These are phyloP conservation scores for Acanthamoeba castellanii DNA, from an alignment of 208 protist genomes.

Conservation along the genomic window DNA sequence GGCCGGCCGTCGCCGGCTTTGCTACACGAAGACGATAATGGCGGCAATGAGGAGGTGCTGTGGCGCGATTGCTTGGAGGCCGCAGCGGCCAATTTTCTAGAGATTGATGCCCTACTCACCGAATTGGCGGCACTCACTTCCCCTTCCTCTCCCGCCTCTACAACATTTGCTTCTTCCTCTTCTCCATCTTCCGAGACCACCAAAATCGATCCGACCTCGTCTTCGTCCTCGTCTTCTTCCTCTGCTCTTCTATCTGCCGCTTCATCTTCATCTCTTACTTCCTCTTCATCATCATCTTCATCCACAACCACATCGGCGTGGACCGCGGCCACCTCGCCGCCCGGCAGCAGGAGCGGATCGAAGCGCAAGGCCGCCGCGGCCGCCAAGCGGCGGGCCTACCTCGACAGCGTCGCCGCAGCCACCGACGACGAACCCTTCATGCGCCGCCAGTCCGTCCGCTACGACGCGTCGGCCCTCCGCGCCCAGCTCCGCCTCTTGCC, in stretches of 20 bases:
- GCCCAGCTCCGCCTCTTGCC: background rate
- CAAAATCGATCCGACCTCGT: background rate
- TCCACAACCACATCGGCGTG: background rate
- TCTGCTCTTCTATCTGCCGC: background rate
- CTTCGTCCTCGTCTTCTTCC: background rate
- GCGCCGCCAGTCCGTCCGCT: constrained; percentile 15
- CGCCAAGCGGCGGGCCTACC: background rate
- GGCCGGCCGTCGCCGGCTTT: too few relatives aligned
- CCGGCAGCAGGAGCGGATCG: background rate
- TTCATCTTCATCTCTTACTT: background rate
- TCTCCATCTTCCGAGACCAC: background rate
- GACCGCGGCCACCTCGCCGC: background rate
- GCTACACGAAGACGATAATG: too few relatives aligned
- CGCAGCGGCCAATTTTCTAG: background rate
- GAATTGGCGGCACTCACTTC: background rate
- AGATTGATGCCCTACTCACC: constrained; percentile 4
- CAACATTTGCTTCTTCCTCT: background rate
- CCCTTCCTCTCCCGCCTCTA: background rate
- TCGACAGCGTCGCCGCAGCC: background rate
- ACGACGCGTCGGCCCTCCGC: constrained; percentile 2
- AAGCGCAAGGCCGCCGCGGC: background rate
- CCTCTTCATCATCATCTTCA: background rate
- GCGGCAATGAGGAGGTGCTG: background rate
- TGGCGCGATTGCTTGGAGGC: background rate
- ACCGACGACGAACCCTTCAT: constrained; percentile 15